Evolutionary conservation across 768 basidiomycete species (phyloP), one percentile per base, ranked within the genome.

Genomic region (Amanita pseudoporphyria): DNA sequence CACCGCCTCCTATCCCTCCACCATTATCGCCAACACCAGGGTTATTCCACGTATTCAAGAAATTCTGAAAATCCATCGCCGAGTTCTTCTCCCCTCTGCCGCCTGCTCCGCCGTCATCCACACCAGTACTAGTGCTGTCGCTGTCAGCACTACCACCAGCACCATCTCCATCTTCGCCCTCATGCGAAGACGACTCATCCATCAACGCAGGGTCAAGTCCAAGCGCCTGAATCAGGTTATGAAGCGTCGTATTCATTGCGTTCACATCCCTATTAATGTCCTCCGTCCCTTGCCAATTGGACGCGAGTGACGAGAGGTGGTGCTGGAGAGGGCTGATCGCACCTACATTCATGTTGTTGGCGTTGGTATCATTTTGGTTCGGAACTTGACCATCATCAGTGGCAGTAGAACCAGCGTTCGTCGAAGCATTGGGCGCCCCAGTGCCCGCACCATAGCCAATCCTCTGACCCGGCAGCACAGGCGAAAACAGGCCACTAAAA

Each of bases 241-340:
- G 76, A 37, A 94, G 80, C 52, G 77, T 81, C 10, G 66, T 68
- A 53, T 84, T 78, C 47, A 91, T 64, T 32, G 78, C 76, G 54
- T 82, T 80, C 22, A 92, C 85, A 49, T 87, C 84, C 40, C 74
- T 72, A 52, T 82, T 79, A 39, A 92, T 81, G 53, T 84, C 83
- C 22, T 71, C 60, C 0, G 86, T 70, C 30, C 69, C 72, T 41
- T 70, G 74, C 71, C 85, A 88, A 66, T 55, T 73, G 84, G 61
- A 28, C 51, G 51, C 19, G 56, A 52, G 28, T 66, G 61, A 31
- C 59, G 64, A 56, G 68, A 64, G 40, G 66, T 56, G 6, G 16
- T 16, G 14, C 62, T 16, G 65, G 4, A 16, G 32, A 21, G n/a
- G n/a, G n/a, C n/a, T n/a, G n/a, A n/a, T n/a, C n/a, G n/a, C n/a